phyloP scores from a whole-genome alignment of 495 filamentous ascomycete species.

The Daldinia caldariorum region DNA sequence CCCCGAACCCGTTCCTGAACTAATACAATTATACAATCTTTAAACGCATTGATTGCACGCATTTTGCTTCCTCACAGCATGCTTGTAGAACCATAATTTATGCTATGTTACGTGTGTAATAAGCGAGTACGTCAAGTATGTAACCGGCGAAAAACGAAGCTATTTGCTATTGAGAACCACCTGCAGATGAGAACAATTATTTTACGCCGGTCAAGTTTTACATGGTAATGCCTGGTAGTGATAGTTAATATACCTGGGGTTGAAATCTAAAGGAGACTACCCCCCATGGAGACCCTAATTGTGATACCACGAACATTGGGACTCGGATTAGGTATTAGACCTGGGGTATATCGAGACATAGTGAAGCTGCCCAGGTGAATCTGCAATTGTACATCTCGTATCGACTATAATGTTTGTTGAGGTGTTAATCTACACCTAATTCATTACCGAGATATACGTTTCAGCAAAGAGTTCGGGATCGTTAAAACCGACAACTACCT shows the following conservation, averaged over 20 bases:
- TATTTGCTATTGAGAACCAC: background rate
- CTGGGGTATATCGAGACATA: conserved; percentile 1
- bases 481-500: background rate
- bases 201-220: conserved; percentile 4
- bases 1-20: too few species aligned
- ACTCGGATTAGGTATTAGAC: background rate
- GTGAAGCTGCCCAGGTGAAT: background rate
- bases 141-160: background rate
- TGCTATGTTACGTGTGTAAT: too few species aligned
- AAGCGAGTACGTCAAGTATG: background rate
- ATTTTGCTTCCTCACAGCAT: too few species aligned
- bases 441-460: background rate
- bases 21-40: too few species aligned
- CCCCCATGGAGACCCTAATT: background rate
- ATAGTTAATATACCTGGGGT: conserved; percentile 1
- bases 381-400: background rate
- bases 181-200: background rate
- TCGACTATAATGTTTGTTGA: background rate
- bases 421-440: background rate
- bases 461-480: background rate
- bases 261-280: background rate
- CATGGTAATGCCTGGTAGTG: background rate
- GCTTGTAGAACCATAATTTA: too few species aligned
- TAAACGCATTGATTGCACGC: too few species aligned
- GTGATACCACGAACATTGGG: background rate